Base-by-base conservation (phyloP, 2,329 filamentous ascomycete genomes). In the Pestalotiopsis sp. region DNA sequence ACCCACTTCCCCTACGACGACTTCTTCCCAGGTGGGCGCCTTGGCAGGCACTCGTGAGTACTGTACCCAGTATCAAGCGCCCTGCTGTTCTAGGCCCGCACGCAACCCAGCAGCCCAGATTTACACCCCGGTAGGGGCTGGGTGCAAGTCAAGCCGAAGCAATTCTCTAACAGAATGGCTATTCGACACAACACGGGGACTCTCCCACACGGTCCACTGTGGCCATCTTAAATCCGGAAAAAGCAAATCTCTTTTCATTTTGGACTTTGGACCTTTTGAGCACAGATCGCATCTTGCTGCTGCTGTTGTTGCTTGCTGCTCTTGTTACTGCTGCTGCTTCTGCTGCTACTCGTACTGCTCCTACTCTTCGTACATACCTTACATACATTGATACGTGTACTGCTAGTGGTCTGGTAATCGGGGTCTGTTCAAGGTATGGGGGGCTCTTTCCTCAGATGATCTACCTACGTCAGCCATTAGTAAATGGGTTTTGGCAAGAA, bases 71-170 rank as follows among this genome's bases (percentile, higher is more conserved):
- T 20, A 20, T 11, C 1, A 23, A 65, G 62, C 62, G 62, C 62
- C 23, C 36, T 45, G 23, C 38, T 4, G 20, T 25, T 45, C 25
- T 6, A 20, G 59, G 27, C 62, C 62, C 41, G 49, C 62, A 36
- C 31, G 31, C 31, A 36, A 36, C 31, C 31, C 31, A 36, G 62
- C 40, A 65, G 14, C 38, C 62, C 40, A 25, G n/a, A 40, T 49
- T 64, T 31, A 20, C 27, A 65, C 62, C 73, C 72, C 70, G 73
- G 73, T 70, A 71, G 65, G 69, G 70, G 69, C 73, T 72, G 72
- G 72, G 69, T 75, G 78, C 77, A 80, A 77, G 71, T 77, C 71
- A 78, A 80, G 76, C 79, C 79, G 79, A 81, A 76, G 78, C 78
- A 79, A 68, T 74, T 77, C 79, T 79, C 78, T 78, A 70, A 80